These are phyloP conservation scores for Mucor piriformis DNA, from an alignment of 371 early-diverging fungal species.

Conservation along the genomic window DNA sequence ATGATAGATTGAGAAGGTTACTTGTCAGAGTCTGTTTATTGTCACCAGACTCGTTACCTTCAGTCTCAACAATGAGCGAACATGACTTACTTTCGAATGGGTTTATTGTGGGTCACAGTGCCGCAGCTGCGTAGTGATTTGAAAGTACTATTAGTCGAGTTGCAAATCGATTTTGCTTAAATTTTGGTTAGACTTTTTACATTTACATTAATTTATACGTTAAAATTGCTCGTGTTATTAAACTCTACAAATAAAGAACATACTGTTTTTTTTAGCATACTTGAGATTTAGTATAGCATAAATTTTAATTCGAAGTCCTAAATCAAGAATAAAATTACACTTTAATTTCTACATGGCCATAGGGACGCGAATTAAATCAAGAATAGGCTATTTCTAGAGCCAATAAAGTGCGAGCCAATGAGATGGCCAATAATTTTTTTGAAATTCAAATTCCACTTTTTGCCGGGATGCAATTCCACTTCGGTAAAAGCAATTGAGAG, in stretches of 20 bases:
- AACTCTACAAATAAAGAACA: no score
- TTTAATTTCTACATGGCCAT: no score
- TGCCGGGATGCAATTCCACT: background rate
- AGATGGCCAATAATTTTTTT: background rate
- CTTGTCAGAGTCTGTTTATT: conserved; percentile 50
- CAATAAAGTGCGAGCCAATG: background rate
- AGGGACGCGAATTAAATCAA: no score
- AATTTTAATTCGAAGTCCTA: no score
- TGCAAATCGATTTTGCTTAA: background rate
- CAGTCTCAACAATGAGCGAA: conserved; percentile 26
- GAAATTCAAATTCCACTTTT: background rate
- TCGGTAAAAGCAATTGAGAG: conserved; percentile 22
- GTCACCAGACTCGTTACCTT: conserved; percentile 34
- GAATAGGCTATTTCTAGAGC: no score
- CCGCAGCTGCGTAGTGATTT: conserved; percentile 52
- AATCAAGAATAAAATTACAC: no score
- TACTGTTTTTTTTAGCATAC: no score
- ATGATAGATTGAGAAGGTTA: conserved; percentile 55
- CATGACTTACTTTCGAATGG: conserved; percentile 45
- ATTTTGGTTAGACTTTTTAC: no score
- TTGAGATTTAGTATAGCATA: no score
- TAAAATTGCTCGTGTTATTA: no score
- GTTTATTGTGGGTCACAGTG: conserved; percentile 48
- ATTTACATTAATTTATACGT: no score
- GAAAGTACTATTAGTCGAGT: background rate